Evolutionary conservation across 164 flowering plant genomes (phyloP).

Genomic region (Liquidambar formosana): DNA sequence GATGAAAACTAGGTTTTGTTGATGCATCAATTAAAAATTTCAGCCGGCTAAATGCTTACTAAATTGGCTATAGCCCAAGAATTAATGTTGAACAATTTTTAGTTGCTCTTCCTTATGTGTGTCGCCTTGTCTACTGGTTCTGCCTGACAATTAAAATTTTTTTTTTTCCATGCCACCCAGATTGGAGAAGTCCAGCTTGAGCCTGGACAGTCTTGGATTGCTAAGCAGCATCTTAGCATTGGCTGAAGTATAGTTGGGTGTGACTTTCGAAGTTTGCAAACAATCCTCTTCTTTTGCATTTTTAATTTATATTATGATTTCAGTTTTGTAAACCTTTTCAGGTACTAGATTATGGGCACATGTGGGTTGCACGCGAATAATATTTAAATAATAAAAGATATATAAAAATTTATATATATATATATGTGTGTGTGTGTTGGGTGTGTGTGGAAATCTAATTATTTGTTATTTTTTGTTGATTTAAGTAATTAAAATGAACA

Average conservation of each 20-base stretch:
- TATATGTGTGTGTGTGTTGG: too few relatives aligned
- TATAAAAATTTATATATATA: too few relatives aligned
- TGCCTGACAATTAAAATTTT: neutral
- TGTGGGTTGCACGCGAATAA: too few relatives aligned
- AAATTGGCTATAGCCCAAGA: neutral
- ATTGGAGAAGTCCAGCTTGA: slow-evolving; percentile 57
- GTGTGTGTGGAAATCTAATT: too few relatives aligned
- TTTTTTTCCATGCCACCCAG: slow-evolving; percentile 26
- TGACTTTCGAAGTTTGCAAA: slow-evolving; percentile 8
- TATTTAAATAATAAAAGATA: too few relatives aligned
- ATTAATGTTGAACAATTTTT: neutral
- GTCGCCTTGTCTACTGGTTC: neutral
- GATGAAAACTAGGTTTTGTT: neutral
- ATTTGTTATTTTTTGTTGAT: too few relatives aligned
- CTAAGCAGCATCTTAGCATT: slow-evolving; percentile 51
- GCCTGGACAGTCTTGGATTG: slow-evolving; percentile 64
- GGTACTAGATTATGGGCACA: too few relatives aligned
- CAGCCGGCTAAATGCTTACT: neutral
- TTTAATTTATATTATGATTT: neutral
- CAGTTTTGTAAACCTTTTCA: slow-evolving; percentile 1
- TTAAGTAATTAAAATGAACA: too few relatives aligned
- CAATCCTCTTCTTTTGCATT: neutral
- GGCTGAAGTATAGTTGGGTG: slow-evolving; percentile 22
- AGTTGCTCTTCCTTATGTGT: neutral
- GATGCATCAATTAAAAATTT: neutral